phyloP scores from a whole-genome alignment of 768 basidiomycete genomes.

The Sporobolomyces pararoseus region DNA sequence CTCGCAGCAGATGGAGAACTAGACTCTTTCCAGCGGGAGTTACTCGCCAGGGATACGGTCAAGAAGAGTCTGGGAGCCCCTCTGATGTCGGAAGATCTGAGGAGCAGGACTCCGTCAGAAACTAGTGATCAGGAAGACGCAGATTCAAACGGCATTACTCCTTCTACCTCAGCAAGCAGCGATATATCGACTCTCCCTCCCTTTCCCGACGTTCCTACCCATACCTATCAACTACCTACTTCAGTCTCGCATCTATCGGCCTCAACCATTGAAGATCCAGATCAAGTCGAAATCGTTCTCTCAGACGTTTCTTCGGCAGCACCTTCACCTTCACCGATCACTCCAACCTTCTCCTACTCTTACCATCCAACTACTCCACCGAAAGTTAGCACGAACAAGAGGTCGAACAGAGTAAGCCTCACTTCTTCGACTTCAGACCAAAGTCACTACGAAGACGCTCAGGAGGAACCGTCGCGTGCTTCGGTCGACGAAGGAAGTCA shows the following conservation, averaged over 20 bases:
- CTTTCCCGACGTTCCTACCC: constrained; percentile 28
- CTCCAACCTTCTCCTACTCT: constrained; percentile 3
- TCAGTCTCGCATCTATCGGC: not conserved
- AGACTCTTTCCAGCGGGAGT: constrained; percentile 23
- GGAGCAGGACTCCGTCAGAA: not conserved
- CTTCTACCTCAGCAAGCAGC: constrained; percentile 26
- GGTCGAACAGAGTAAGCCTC: not conserved
- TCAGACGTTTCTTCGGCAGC: not conserved
- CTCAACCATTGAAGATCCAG: not conserved
- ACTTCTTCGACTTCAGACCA: constrained; percentile 11
- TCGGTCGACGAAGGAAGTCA: not conserved
- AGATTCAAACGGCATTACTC: not conserved
- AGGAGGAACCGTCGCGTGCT: not conserved
- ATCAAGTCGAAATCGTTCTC: constrained; percentile 12
- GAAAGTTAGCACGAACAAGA: not conserved
- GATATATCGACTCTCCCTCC: constrained; percentile 25
- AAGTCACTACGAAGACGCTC: constrained; percentile 25
- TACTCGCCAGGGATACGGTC: constrained; percentile 20
- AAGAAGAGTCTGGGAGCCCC: constrained; percentile 11
- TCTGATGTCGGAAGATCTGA: constrained; percentile 22
- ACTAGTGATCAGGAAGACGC: not conserved
- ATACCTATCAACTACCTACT: not conserved
- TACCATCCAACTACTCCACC: constrained; percentile 5
- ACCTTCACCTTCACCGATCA: not conserved
- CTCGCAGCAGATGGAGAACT: not conserved